Percentiles rank a stretch among this genome's conserved stretches.
Evolutionary conservation across 371 early-diverging fungal genomes (phyloP).

Genomic region (Mortierella sp.): DNA sequence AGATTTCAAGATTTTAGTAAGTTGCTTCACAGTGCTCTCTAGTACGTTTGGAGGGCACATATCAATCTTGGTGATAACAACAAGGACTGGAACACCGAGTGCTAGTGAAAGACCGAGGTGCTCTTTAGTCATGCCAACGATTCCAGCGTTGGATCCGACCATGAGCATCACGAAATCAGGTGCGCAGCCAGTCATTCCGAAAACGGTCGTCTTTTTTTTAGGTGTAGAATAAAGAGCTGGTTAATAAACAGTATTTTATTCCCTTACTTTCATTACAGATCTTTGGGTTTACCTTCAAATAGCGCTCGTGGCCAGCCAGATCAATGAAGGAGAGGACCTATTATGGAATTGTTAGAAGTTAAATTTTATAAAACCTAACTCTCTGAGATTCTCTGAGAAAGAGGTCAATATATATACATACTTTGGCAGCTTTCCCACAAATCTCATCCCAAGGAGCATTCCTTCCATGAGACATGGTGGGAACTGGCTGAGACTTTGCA

Average conservation of each 20-base stretch:
- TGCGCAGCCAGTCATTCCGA: slow-evolving; percentile 91
- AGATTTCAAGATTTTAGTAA: slow-evolving; percentile 85
- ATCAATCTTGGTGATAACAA: slow-evolving; percentile 93
- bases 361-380: too few relatives aligned
- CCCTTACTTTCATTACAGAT: too few relatives aligned
- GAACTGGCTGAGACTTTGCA: slow-evolving; percentile 67
- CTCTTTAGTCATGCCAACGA: slow-evolving; percentile 95
- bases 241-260: not conserved
- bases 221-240: not conserved
- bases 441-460: slow-evolving; percentile 89
- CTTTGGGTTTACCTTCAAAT: slow-evolving; percentile 73
- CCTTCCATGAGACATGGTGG: slow-evolving; percentile 66
- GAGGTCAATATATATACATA: not conserved
- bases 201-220: slow-evolving; percentile 80
- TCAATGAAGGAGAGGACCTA: slow-evolving; percentile 87
- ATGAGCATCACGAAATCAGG: slow-evolving; percentile 94
- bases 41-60: slow-evolving; percentile 91
- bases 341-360: not conserved
- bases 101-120: slow-evolving; percentile 92
- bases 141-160: slow-evolving; percentile 93
- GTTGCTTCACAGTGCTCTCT: slow-evolving; percentile 85
- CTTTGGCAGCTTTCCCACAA: slow-evolving; percentile 79
- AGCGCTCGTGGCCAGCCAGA: slow-evolving; percentile 94
- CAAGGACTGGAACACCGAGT: slow-evolving; percentile 87
- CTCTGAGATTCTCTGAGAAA: too few relatives aligned